Base-by-base conservation (phyloP, 2,329 filamentous ascomycete genomes). In the Aspergillus sclerotialis region DNA sequence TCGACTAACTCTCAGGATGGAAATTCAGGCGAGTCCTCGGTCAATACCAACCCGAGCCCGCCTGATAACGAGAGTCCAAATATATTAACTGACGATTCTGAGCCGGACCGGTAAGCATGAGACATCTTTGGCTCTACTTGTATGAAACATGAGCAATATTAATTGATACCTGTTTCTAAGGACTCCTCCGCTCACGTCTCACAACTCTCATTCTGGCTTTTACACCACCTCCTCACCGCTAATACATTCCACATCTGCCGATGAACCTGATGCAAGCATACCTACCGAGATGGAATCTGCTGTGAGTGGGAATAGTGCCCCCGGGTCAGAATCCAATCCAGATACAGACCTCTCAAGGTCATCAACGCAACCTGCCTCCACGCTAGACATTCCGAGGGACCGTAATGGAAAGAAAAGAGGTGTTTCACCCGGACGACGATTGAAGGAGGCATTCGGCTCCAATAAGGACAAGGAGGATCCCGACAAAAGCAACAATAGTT, bases 211-310 rank as follows among this genome's bases (percentile, higher is more conserved):
- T 49, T 70, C 75, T 50, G 78, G 77, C 42, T 78, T 82, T 56
- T 67, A 82, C 40, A 84, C 81, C 31, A 76, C 78, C 21, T 82
- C 80, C 18, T 84, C 81, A 14, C 77, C 82, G 19, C 61, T 82
- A 38, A 72, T 84, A 32, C 78, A 80, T 49, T 72, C 75, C 31
- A 67, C 68, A 31, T 67, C 69, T 32, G 53, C 62, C 13, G 67
- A 68, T 39, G 48, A 50, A 21, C 50, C 60, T 30, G 62, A 67
- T 32, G 51, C 56, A 16, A 56, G 59, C 21, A 43, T 47, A 5
- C 43, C 51, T 17, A 43, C 40, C 5, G 48, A 55, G 39, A 35
- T 40, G 10, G 45, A 53, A 32, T 56, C 57, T 3, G 43, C 48
- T 14, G 35, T 52, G 17, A 55, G 58, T 36, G 49, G 48, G 12